Evolutionary conservation across 2,329 filamentous ascomycete species (phyloP), one percentile per base, ranked within the genome.

Genomic region (Metarhizium sp.): DNA sequence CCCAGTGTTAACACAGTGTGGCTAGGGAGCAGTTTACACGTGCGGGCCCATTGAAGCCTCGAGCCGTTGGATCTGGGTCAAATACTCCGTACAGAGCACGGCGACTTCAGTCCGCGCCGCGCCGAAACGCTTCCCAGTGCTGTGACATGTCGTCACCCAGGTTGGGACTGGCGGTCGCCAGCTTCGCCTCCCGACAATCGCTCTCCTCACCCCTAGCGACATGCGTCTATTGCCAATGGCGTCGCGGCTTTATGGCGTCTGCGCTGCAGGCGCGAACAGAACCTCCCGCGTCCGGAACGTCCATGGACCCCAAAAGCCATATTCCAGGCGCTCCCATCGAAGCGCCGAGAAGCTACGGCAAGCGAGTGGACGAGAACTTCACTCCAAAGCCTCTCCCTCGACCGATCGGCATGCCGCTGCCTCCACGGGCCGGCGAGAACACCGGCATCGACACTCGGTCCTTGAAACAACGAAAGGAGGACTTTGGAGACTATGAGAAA

Each of bases 401-500:
- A 42, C 92, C 94, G 14, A 92, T 99, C 61, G 94, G 94, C 59
- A 83, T 95, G 71, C 77, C 78, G 11, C 73, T 81, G 42, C 87
- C 91, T 2, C 94, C 94, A 0, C 73, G 78, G 56, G 73, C 82
- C 13, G 90, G 90, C 57, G 85, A 97, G 69, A 96, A 97, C 72
- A 86, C 84, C 2, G 91, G 91, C 53, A 70, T 88, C 58, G 89
- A 95, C 64, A 66, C 62, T 18, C 84, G 92, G 45, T 78, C 84
- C 1, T 69, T 88, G 59, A 76, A 76, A 58, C 78, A 96, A 71
- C 82, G 84, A 51, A 80, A 85, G 45, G 84, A 89, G 60, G 91
- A 96, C 67, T 90, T 95, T 67, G 84, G 89, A 60, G 78, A 94
- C 71, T 92, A 89, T 66, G 86, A 94, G 57, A 92, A 90, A 70